Evolutionary conservation across 306 rosid genomes (phyloP).

Genomic region (Aeschynomene evenia): DNA sequence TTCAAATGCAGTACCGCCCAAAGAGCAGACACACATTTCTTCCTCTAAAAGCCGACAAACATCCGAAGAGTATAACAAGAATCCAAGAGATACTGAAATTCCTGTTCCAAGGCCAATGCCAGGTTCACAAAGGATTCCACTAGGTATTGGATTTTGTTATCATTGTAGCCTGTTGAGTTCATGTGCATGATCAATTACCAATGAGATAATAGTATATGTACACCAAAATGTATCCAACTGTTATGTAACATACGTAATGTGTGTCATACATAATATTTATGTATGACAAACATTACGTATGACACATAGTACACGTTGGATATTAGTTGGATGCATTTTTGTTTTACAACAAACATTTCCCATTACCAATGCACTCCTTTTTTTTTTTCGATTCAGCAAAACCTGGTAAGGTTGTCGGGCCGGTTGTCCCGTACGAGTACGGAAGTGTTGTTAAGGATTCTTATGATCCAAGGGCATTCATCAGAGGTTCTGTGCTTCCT

Average conservation of each 20-base stretch:
- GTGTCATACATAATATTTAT: too few relatives aligned
- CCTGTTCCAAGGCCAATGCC: slow-evolving; percentile 59
- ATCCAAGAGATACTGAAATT: slow-evolving; percentile 53
- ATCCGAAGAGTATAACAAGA: slow-evolving; percentile 51
- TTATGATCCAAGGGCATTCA: slow-evolving; percentile 66
- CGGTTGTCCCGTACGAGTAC: slow-evolving; percentile 70
- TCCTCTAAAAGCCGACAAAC: slow-evolving; percentile 50
- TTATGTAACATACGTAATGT: too few relatives aligned
- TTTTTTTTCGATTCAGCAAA: slow-evolving; percentile 51
- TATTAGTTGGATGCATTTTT: too few relatives aligned
- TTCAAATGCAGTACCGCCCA: slow-evolving; percentile 60
- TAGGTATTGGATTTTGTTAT: slow-evolving; percentile 49
- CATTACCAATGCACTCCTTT: neutral
- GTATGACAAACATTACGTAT: too few relatives aligned
- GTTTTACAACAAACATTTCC: too few relatives aligned
- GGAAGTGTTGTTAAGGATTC: slow-evolving; percentile 60
- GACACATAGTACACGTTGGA: too few relatives aligned
- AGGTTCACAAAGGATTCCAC: slow-evolving; percentile 61
- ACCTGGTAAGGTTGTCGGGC: slow-evolving; percentile 88
- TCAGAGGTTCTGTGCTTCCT: slow-evolving; percentile 63
- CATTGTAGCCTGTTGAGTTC: neutral
- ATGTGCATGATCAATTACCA: neutral
- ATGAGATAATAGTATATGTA: too few relatives aligned
- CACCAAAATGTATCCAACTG: too few relatives aligned
- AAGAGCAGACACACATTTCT: slow-evolving; percentile 53